phyloP scores from a whole-genome alignment of 2,329 filamentous ascomycete species.

The Ophiostoma sp. region DNA sequence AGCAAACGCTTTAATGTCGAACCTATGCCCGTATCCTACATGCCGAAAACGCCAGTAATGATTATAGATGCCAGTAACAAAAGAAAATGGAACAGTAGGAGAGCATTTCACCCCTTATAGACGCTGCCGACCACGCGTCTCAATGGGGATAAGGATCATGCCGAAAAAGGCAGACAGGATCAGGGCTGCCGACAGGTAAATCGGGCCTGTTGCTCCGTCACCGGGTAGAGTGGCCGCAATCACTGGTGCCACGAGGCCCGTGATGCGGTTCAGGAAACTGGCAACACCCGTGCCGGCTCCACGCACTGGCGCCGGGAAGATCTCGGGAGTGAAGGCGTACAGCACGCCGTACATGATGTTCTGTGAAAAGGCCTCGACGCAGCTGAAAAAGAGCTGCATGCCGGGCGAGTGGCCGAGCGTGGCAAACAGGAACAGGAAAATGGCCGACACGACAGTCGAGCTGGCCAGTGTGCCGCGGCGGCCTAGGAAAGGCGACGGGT shows the following conservation, averaged over 20 bases:
- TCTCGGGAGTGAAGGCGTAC: constrained; percentile 71
- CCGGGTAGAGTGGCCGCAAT: constrained; percentile 58
- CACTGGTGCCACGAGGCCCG: constrained; percentile 63
- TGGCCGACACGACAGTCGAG: constrained; percentile 60
- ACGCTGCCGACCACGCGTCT: constrained; percentile 56
- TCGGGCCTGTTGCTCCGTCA: constrained; percentile 52
- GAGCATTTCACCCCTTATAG: constrained; percentile 36
- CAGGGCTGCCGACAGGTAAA: constrained; percentile 53
- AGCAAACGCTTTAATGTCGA: neutral
- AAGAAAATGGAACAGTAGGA: neutral
- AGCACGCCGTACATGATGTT: constrained; percentile 74
- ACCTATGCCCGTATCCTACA: neutral
- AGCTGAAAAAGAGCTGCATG: constrained; percentile 60
- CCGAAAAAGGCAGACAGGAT: constrained; percentile 56
- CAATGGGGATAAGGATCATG: constrained; percentile 58
- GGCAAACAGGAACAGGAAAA: constrained; percentile 65
- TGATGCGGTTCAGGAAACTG: constrained; percentile 63
- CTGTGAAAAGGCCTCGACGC: constrained; percentile 64
- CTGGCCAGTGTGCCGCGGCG: constrained; percentile 66
- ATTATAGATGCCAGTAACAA: neutral
- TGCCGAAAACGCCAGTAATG: neutral
- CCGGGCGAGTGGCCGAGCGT: constrained; percentile 51
- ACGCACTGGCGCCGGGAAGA: constrained; percentile 66
- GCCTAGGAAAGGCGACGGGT: constrained; percentile 57
- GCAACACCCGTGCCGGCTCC: constrained; percentile 69